Conservation (phyloP, 1,139 yeast species). For the Pichia sp. region DNA sequence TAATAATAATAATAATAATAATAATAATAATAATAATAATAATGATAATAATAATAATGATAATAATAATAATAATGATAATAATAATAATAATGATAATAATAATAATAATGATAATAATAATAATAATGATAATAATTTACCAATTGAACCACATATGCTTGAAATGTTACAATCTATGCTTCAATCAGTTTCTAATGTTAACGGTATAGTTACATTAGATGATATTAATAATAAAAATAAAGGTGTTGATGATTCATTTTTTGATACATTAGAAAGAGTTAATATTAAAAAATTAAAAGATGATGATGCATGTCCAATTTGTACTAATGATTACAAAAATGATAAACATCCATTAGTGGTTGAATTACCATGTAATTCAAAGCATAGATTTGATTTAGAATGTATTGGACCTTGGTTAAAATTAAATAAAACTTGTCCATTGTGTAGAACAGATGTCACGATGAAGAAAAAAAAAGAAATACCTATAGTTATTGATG, state of each 20-base stretch:
- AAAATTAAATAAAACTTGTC: slow-evolving; percentile 73
- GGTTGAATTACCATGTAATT: slow-evolving; percentile 70
- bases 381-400: slow-evolving; percentile 70
- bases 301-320: slow-evolving; percentile 68
- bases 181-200: slow-evolving; percentile 1
- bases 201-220: slow-evolving; percentile 11
- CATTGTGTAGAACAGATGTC: slow-evolving; percentile 76
- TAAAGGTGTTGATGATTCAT: slow-evolving; percentile 61
- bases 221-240: slow-evolving; percentile 3
- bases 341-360: slow-evolving; percentile 77
- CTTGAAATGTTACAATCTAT: slow-evolving; percentile 16
- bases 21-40: neutral
- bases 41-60: neutral
- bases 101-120: neutral
- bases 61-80: neutral
- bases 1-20: neutral
- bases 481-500: slow-evolving; percentile 28
- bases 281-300: slow-evolving; percentile 47
- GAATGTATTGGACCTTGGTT: slow-evolving; percentile 93
- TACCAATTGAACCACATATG: slow-evolving; percentile 9
- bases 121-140: neutral
- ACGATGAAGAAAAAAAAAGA: slow-evolving; percentile 30
- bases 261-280: slow-evolving; percentile 70
- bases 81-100: neutral
- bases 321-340: slow-evolving; percentile 67